A percentile compares a stretch with the other conserved stretches of the same genome.
These are phyloP conservation scores for Trichoderma brevicompactum DNA, from an alignment of 2,329 filamentous ascomycete genomes.

Conservation along the genomic window DNA sequence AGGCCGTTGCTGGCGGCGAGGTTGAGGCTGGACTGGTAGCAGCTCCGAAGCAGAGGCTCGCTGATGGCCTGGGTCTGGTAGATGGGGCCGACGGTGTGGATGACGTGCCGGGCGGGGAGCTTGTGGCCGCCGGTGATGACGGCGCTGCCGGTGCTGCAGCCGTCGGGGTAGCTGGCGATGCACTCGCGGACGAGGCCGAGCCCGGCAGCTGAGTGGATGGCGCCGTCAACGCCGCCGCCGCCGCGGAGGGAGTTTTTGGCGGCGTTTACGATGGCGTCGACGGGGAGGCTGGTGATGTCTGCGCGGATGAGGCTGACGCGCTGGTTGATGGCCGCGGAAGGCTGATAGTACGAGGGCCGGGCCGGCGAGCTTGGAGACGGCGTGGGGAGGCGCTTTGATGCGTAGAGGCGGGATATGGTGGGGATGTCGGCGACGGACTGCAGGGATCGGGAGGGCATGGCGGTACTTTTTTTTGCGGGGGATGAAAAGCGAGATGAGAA, in stretches of 20 bases:
- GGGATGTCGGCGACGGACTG: constrained; percentile 58
- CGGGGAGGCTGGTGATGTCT: constrained; percentile 79
- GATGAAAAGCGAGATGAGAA: background rate
- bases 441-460: background rate
- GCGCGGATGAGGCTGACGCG: constrained; percentile 71
- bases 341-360: constrained; percentile 32
- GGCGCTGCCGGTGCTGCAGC: constrained; percentile 75
- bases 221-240: constrained; percentile 88
- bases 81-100: constrained; percentile 88
- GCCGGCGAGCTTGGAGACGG: background rate
- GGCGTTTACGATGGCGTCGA: constrained; percentile 91
- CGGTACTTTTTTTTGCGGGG: background rate
- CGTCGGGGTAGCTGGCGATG: constrained; percentile 72
- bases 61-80: constrained; percentile 55
- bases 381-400: constrained; percentile 41
- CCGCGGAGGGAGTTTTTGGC: constrained; percentile 79
- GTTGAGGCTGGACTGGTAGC: constrained; percentile 74
- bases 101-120: constrained; percentile 77
- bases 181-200: constrained; percentile 64
- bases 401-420: constrained; percentile 69
- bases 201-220: constrained; percentile 86
- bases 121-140: constrained; percentile 81
- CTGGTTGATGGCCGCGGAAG: constrained; percentile 66
- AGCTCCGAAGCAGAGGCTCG: constrained; percentile 56
- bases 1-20: constrained; percentile 71